These are phyloP conservation scores for Misopates orontium DNA, from an alignment of 257 asterid species.

Conservation along the genomic window DNA sequence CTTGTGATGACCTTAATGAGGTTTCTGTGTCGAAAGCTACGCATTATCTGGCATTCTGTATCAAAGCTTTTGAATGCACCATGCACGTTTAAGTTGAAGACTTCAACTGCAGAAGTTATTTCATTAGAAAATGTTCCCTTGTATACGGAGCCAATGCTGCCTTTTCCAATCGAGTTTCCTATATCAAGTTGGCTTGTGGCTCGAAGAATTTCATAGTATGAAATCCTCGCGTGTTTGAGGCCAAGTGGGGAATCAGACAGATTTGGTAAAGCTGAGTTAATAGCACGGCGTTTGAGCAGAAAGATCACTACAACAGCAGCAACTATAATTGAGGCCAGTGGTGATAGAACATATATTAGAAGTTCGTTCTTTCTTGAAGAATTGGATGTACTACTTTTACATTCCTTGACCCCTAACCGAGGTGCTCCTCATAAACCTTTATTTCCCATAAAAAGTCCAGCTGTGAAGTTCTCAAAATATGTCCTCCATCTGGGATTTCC, in stretches of 20 bases:
- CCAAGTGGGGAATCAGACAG: too few relatives aligned
- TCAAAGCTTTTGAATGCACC: conserved; percentile 15
- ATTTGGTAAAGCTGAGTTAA: neutral
- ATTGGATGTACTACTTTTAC: neutral
- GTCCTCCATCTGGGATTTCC: conserved; percentile 14
- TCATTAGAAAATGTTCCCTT: conserved; percentile 1
- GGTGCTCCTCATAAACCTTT: conserved; percentile 11
- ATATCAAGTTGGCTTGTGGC: conserved; percentile 14
- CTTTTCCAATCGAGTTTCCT: conserved; percentile 3
- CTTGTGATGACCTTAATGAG: conserved; percentile 13
- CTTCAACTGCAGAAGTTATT: neutral
- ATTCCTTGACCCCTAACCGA: neutral
- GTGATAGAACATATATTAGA: neutral
- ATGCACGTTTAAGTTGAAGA: conserved; percentile 1
- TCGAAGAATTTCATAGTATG: conserved; percentile 9
- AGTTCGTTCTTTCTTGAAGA: neutral
- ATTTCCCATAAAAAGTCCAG: conserved; percentile 1
- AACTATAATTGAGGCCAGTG: neutral
- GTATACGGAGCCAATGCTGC: conserved; percentile 17
- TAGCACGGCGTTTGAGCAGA: neutral
- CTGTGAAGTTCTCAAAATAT: conserved; percentile 1
- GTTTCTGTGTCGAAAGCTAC: conserved; percentile 16
- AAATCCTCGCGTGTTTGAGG: conserved; percentile 1
- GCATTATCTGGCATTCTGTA: conserved; percentile 14
- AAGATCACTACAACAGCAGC: neutral